Evolutionary conservation across 371 early-diverging fungal species (phyloP).

Genomic region (Apophysomyces variabilis): DNA sequence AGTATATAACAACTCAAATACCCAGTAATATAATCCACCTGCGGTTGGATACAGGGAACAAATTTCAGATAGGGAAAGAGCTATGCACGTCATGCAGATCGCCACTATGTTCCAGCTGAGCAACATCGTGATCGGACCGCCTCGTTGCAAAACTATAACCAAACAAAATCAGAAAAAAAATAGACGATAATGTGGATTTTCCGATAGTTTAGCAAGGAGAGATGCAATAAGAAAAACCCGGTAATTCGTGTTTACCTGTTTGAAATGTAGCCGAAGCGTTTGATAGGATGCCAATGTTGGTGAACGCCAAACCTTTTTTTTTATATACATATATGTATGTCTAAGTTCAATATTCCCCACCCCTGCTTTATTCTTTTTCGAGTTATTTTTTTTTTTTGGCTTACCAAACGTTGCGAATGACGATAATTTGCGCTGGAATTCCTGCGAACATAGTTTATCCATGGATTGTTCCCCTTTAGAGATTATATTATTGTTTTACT

Average conservation of each 20-base stretch:
- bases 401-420: slow-evolving; percentile 52
- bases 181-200: too few species aligned
- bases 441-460: slow-evolving; percentile 20
- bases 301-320: slow-evolving; percentile 42
- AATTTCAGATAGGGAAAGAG: slow-evolving; percentile 73
- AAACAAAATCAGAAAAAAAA: too few species aligned
- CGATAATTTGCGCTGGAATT: slow-evolving; percentile 40
- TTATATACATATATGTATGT: neutral
- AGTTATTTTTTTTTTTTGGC: neutral
- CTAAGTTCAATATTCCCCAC: neutral
- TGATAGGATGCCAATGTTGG: slow-evolving; percentile 51
- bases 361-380: too few species aligned
- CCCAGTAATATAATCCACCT: slow-evolving; percentile 74
- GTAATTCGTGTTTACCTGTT: slow-evolving; percentile 29
- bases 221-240: neutral
- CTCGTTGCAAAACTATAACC: slow-evolving; percentile 38
- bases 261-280: slow-evolving; percentile 52
- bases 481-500: slow-evolving; percentile 14
- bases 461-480: neutral
- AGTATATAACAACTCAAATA: slow-evolving; percentile 33
- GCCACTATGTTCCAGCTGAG: slow-evolving; percentile 67
- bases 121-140: slow-evolving; percentile 48
- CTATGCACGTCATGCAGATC: slow-evolving; percentile 64
- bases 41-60: slow-evolving; percentile 73
- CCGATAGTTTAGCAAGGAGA: neutral